Evolutionary conservation across 805 yeast genomes (phyloP).

Genomic region (Saccharomycopsis sp.): DNA sequence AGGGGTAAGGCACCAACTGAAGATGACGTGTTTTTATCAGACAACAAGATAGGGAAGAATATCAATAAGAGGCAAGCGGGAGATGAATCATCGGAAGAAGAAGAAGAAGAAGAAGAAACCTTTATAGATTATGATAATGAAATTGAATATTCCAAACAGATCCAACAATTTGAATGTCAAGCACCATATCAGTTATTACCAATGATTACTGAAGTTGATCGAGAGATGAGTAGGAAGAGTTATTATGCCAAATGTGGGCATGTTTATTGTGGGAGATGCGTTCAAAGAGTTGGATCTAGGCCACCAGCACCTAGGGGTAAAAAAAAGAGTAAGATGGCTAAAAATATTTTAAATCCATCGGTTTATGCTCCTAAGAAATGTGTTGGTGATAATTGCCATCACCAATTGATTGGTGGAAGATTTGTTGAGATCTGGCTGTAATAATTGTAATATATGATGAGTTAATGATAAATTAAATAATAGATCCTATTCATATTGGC

Average conservation of each 20-base stretch:
- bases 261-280: constrained; percentile 80
- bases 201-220: constrained; percentile 46
- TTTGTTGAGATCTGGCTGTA: constrained; percentile 19
- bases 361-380: constrained; percentile 20
- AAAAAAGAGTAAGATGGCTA: constrained; percentile 4
- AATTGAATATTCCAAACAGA: constrained; percentile 2
- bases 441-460: too few species aligned
- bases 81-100: too few species aligned
- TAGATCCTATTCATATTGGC: too few species aligned
- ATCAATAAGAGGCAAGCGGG: too few species aligned
- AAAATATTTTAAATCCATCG: constrained; percentile 18
- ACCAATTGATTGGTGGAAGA: constrained; percentile 10
- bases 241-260: constrained; percentile 76
- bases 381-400: constrained; percentile 17
- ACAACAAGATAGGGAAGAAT: too few species aligned
- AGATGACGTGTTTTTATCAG: too few species aligned
- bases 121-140: constrained; percentile 14
- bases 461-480: too few species aligned
- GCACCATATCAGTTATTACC: constrained; percentile 63
- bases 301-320: neutral
- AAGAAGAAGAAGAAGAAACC: constrained; percentile 4
- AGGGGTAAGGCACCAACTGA: too few species aligned
- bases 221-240: constrained; percentile 55
- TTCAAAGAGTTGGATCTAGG: constrained; percentile 38
- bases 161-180: constrained; percentile 26